A percentile compares a stretch with the other conserved stretches of the same genome.
Evolutionary conservation across 2,329 filamentous ascomycete genomes (phyloP).

Genomic region (Penicillium capsulatum): DNA sequence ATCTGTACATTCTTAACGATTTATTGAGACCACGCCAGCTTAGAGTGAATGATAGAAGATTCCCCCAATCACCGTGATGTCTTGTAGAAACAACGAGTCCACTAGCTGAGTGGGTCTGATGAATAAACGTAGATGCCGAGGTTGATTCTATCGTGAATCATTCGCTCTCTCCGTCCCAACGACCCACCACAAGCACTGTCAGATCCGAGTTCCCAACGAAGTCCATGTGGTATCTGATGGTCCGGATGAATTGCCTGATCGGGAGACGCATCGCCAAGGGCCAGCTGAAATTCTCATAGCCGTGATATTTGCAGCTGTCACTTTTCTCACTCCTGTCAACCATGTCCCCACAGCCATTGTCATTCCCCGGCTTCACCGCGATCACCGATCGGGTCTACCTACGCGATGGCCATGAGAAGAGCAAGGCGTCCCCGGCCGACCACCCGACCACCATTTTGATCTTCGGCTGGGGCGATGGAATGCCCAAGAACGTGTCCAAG

Average conservation of each 20-base stretch:
- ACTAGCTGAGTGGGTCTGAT: no score
- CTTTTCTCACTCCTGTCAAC: not conserved
- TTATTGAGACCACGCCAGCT: no score
- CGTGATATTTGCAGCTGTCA: not conserved
- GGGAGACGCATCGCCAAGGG: not conserved
- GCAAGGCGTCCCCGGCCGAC: slow-evolving; percentile 27
- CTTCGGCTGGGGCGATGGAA: slow-evolving; percentile 57
- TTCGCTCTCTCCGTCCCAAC: no score
- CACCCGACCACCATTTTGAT: slow-evolving; percentile 39
- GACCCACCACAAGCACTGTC: no score
- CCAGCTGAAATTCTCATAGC: not conserved
- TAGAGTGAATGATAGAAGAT: no score
- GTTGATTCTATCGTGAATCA: no score
- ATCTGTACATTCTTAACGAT: no score
- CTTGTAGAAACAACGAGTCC: no score
- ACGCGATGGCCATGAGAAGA: slow-evolving; percentile 26
- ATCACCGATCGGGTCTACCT: slow-evolving; percentile 49
- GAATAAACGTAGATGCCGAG: no score
- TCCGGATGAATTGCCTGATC: not conserved
- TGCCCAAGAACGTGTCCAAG: slow-evolving; percentile 53
- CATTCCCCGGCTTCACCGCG: slow-evolving; percentile 46
- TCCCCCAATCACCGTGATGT: no score
- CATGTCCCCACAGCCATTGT: slow-evolving; percentile 19
- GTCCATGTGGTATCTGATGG: not conserved
- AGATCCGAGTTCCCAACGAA: no score